Conservation (phyloP, 2,329 filamentous ascomycete genomes). For the Colletotrichum limetticola region DNA sequence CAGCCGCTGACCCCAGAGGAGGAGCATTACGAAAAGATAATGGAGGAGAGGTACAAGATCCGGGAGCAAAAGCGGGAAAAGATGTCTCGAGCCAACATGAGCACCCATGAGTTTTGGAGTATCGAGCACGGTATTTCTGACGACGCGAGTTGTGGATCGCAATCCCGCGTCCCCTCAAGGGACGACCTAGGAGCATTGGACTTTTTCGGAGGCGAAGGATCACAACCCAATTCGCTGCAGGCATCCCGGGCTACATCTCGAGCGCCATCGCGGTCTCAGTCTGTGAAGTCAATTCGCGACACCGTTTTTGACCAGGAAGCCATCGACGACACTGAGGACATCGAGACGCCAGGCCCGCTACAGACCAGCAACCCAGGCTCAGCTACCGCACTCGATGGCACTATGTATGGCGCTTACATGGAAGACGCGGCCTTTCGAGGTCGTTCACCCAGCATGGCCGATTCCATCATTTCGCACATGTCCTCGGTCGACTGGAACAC, state of each 20-base stretch:
- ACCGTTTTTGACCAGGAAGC: conserved; percentile 25
- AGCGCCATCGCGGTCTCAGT: conserved; percentile 59
- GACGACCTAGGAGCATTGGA: conserved; percentile 52
- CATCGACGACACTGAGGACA: conserved; percentile 56
- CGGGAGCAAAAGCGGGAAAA: conserved; percentile 69
- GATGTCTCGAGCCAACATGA: conserved; percentile 60
- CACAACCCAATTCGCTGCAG: conserved; percentile 51
- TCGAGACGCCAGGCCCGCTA: conserved; percentile 63
- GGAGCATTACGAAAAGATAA: conserved; percentile 67
- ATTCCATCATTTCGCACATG: conserved; percentile 79
- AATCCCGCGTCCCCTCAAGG: conserved; percentile 54
- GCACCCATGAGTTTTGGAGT: conserved; percentile 80
- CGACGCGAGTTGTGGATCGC: conserved; percentile 56
- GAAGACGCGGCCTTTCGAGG: conserved; percentile 68
- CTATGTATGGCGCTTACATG: conserved; percentile 78
- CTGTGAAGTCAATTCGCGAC: conserved; percentile 51
- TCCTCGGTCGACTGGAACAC: conserved; percentile 71
- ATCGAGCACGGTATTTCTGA: conserved; percentile 78
- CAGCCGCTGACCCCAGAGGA: conserved; percentile 69
- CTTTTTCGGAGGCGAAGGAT: conserved; percentile 42
- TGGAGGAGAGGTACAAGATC: conserved; percentile 67
- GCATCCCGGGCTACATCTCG: conserved; percentile 55
- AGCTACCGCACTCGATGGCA: conserved; percentile 75
- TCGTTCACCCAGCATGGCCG: conserved; percentile 83
- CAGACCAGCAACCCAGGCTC: conserved; percentile 61